Evolutionary conservation across 208 protist genomes (phyloP).

Genomic region (Acanthamoeba royreba): DNA sequence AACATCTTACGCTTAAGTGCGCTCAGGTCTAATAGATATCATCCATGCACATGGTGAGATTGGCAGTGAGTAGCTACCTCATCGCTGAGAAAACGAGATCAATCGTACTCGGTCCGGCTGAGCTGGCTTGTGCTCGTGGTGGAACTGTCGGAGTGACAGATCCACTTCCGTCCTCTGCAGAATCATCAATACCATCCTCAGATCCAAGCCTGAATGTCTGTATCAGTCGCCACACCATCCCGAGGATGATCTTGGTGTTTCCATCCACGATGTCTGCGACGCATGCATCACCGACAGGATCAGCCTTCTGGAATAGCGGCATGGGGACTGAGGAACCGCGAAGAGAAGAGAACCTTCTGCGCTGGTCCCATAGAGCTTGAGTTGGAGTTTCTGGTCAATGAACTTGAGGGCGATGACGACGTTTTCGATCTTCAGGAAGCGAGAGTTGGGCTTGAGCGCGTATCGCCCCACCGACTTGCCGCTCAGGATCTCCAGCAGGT

Average conservation of each 20-base stretch:
- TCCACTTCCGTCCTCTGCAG: too few relatives aligned
- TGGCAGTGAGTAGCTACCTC: too few relatives aligned
- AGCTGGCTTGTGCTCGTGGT: too few relatives aligned
- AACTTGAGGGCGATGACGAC: conserved; percentile 56
- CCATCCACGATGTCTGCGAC: conserved; percentile 39
- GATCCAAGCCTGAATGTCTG: conserved; percentile 54
- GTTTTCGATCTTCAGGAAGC: conserved; percentile 66
- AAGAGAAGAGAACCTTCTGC: conserved; percentile 45
- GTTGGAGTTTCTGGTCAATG: conserved; percentile 54
- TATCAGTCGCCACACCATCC: conserved; percentile 75
- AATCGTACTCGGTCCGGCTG: too few relatives aligned
- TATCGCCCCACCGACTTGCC: conserved; percentile 57
- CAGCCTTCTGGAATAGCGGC: not conserved
- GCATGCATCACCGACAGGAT: not conserved
- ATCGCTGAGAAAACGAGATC: too few relatives aligned
- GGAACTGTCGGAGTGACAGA: too few relatives aligned
- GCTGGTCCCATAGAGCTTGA: conserved; percentile 54
- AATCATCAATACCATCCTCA: too few relatives aligned
- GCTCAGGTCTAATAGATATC: not conserved
- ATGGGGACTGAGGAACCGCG: not conserved
- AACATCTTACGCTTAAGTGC: conserved; percentile 66
- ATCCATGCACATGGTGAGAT: too few relatives aligned
- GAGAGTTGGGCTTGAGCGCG: not conserved
- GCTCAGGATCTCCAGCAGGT: conserved; percentile 66
- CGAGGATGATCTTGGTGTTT: conserved; percentile 68